phyloP scores from a whole-genome alignment of 179 eudicot species.

The Camellia oleifera region DNA sequence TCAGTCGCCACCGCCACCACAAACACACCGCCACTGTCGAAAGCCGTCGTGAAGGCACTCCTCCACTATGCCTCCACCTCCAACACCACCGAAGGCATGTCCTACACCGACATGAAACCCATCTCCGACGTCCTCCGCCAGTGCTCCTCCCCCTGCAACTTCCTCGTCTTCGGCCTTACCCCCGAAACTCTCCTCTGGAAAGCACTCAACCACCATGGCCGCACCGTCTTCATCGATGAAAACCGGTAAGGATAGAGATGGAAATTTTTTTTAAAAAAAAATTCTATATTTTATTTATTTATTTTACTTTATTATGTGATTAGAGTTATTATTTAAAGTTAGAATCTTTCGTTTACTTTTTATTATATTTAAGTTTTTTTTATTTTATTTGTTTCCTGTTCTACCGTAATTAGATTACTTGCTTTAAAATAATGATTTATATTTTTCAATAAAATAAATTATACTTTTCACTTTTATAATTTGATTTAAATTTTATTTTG shows the following conservation, averaged over 20 bases:
- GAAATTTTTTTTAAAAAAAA: too few species aligned
- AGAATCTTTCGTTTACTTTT: too few species aligned
- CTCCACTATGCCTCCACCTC: constrained; percentile 72
- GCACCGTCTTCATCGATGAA: constrained; percentile 84
- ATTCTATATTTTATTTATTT: too few species aligned
- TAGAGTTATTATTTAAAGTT: too few species aligned
- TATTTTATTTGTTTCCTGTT: too few species aligned
- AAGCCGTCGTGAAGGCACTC: constrained; percentile 61
- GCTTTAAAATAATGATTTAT: too few species aligned
- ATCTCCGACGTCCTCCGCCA: constrained; percentile 56
- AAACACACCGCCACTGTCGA: constrained; percentile 28
- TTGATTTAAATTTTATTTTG: too few species aligned
- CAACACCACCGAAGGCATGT: constrained; percentile 64
- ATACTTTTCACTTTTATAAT: too few species aligned
- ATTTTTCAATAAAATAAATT: too few species aligned
- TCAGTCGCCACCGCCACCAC: constrained; percentile 21
- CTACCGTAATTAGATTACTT: too few species aligned
- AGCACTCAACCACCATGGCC: constrained; percentile 70
- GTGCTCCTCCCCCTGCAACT: constrained; percentile 55
- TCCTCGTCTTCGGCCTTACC: constrained; percentile 79
- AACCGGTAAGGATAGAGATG: constrained; percentile 25
- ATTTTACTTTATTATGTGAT: too few species aligned
- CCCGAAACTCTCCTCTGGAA: constrained; percentile 84
- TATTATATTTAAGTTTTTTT: too few species aligned
- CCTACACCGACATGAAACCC: constrained; percentile 50